Conservation (phyloP, 805 yeast genomes). For the Hanseniaspora vineae region DNA sequence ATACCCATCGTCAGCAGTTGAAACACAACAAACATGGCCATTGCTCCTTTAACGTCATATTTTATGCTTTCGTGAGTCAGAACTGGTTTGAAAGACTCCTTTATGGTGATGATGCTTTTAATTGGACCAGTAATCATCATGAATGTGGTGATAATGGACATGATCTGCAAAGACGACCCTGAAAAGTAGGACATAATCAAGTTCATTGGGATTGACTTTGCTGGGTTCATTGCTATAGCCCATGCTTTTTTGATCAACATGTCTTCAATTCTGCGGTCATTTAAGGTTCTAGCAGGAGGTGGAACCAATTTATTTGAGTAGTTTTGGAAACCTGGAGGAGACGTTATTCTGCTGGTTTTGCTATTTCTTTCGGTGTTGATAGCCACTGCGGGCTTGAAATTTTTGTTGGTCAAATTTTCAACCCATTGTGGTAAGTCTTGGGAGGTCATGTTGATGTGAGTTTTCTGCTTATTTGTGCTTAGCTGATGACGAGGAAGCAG, state of each 20-base stretch:
- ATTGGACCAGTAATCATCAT: conserved; percentile 73
- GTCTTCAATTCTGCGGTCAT: conserved; percentile 6
- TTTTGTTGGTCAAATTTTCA: conserved; percentile 3
- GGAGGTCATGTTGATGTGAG: neutral
- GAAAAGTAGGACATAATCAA: conserved; percentile 84
- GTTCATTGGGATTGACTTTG: conserved; percentile 83
- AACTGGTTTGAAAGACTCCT: conserved; percentile 39
- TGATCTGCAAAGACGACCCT: conserved; percentile 78
- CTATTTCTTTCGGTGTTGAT: conserved; percentile 4
- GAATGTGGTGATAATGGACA: conserved; percentile 80
- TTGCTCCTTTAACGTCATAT: conserved; percentile 23
- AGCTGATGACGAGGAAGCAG: too few relatives aligned
- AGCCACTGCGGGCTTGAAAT: conserved; percentile 1
- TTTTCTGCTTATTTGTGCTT: too few relatives aligned
- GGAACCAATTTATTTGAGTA: conserved; percentile 1
- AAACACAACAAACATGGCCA: conserved; percentile 33
- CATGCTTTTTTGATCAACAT: conserved; percentile 58
- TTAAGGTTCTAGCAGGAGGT: neutral
- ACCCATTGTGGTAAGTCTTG: conserved; percentile 11
- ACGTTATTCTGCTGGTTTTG: conserved; percentile 6
- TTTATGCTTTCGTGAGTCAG: conserved; percentile 23
- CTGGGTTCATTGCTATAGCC: conserved; percentile 75
- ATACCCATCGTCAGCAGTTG: conserved; percentile 48
- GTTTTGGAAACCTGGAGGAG: conserved; percentile 18
- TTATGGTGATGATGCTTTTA: conserved; percentile 51